phyloP scores from a whole-genome alignment of 176 grass and related monocot genomes.

The Panicum miliaceum region DNA sequence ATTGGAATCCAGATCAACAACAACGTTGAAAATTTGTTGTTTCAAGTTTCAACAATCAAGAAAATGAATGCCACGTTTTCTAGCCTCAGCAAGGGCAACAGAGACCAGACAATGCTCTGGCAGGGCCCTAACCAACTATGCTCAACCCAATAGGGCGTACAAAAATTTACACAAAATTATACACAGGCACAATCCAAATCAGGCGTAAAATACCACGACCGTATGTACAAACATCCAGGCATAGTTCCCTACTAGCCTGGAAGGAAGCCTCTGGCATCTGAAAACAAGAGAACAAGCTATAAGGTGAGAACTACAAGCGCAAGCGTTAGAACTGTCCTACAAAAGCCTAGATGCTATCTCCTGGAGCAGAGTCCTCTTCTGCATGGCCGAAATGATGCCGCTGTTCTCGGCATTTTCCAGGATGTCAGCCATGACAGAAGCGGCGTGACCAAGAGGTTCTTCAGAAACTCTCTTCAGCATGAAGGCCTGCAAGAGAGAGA shows the following conservation, averaged over 20 bases:
- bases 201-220: not conserved
- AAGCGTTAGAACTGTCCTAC: slow-evolving; percentile 41
- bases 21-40: not conserved
- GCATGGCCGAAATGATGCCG: slow-evolving; percentile 60
- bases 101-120: not conserved
- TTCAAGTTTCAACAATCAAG: not conserved
- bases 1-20: not conserved
- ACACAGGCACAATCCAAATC: slow-evolving; percentile 39
- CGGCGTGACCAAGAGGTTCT: slow-evolving; percentile 69
- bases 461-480: slow-evolving; percentile 85
- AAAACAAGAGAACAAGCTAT: slow-evolving; percentile 15
- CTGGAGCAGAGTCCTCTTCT: slow-evolving; percentile 80
- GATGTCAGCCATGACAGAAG: slow-evolving; percentile 75
- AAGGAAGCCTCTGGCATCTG: slow-evolving; percentile 5
- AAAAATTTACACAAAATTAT: slow-evolving; percentile 51
- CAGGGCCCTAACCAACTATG: slow-evolving; percentile 1
- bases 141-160: slow-evolving; percentile 16
- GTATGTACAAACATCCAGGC: slow-evolving; percentile 45
- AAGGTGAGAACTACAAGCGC: not conserved
- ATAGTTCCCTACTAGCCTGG: not conserved
- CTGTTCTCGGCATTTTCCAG: slow-evolving; percentile 81
- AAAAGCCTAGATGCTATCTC: slow-evolving; percentile 82
- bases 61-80: not conserved
- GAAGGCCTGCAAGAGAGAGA: slow-evolving; percentile 62
- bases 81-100: not conserved